Evolutionary conservation across 805 yeast genomes (phyloP), one percentile per base, ranked within the genome.

Genomic region (Lachancea sp.): DNA sequence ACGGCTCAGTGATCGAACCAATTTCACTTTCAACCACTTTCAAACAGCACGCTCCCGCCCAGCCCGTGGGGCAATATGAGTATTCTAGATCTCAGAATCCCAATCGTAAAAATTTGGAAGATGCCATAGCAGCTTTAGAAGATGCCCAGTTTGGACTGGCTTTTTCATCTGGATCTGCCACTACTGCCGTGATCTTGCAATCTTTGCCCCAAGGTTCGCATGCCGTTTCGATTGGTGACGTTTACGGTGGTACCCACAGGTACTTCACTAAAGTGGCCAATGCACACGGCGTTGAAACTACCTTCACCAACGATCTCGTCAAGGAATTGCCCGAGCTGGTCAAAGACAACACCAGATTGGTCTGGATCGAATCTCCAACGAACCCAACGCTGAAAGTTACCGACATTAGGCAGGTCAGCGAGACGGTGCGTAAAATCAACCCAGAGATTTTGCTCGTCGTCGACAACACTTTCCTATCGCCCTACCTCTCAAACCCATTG

Each of bases 161-260:
- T 13, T 80, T 83, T 60, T 66, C 83, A 26, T 83, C 94, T n/a
- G 95, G 95, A 38, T 80, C 88, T 37, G 94, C 95, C 36, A 72
- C 86, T 46, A 84, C 94, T 32, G 85, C 92, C 19, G 72, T 80
- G 51, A 70, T 85, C 32, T 67, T 84, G 55, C 95, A 85, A 64
- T 72, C 83, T 23, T 68, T 86, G 54, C 79, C 83, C 32, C 73
- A 75, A 47, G 82, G 80, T 35, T 70, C 84, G 30, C 92, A 86
- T 57, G 82, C 83, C 30, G 70, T 85, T 36, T 78, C 87, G 34
- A 78, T 84, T 55, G 88, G 84, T 52, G 95, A 85, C 55, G 95
- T 85, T 34, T 85, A 85, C 64, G 95, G 95, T 47, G 95, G 95
- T 54, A 85, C 95, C 43, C 92, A 85, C 69, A 73, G 95, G 64